Percentiles rank a stretch among this genome's conserved stretches.
Conservation (phyloP, 23 red algal genomes). For the Cyanidioschyzon merolae region DNA sequence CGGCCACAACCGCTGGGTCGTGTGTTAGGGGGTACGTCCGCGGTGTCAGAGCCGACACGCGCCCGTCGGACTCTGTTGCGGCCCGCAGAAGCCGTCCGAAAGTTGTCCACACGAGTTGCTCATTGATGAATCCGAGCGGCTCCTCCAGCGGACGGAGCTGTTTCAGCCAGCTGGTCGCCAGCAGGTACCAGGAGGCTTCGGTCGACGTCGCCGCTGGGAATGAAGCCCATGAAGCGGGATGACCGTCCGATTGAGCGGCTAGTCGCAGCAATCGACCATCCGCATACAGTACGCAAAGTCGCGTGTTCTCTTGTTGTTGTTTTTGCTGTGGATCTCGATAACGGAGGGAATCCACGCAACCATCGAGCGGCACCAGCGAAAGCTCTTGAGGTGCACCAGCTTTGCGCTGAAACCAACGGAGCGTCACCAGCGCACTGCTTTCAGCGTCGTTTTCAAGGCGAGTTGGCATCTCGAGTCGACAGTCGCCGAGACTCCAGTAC, state of each 20-base stretch:
- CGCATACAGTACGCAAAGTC: background rate
- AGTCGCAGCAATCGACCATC: background rate
- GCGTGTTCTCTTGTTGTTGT: no score
- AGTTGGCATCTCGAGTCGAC: background rate
- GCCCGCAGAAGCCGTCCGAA: background rate
- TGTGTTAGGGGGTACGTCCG: background rate
- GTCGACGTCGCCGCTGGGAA: background rate
- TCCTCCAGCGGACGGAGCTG: background rate
- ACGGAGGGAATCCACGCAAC: background rate
- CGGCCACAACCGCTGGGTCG: no score
- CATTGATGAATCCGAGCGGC: background rate
- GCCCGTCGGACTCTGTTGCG: background rate
- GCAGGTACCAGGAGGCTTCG: background rate
- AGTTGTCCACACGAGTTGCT: background rate
- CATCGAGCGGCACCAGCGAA: background rate
- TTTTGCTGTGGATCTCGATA: background rate
- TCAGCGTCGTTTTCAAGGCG: background rate
- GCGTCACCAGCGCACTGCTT: background rate
- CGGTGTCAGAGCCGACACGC: background rate
- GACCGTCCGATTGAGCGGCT: background rate
- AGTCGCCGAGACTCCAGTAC: background rate
- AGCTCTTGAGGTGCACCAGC: background rate
- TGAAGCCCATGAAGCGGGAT: no score
- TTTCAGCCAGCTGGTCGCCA: background rate
- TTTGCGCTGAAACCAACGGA: background rate